Evolutionary conservation across 805 yeast genomes (phyloP), one percentile per base, ranked within the genome.

Genomic region (Saccharomycopsis selenospora): DNA sequence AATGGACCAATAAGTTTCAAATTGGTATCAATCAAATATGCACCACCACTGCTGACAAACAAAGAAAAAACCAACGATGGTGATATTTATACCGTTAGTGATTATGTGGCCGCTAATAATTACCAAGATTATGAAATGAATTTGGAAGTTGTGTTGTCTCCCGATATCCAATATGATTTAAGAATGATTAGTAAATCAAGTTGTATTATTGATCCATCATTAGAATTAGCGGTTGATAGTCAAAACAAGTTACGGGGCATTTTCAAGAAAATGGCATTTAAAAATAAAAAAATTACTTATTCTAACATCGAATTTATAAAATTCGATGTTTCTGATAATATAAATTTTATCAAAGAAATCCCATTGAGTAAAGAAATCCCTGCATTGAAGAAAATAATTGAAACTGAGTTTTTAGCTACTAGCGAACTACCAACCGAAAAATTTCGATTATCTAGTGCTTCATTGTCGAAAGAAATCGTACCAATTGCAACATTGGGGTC

Each of bases 111-210:
- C n/a, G 53, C 43, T 10, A 52, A 52, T 27, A 46, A 43, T 10
- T 52, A 52, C 22, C 48, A 49, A 33, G 55, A 52, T 26, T 68
- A 67, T 54, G 59, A 66, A 18, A 67, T 68, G 69, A 68, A 68
- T 1, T 51, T 68, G 28, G 68, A 66, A 47, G 66, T 67, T 23
- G 66, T 33, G 18, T 4, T 33, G 20, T 33, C n/a, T 28, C n/a
- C 18, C 5, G 38, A 33, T 33, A 33, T 33, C 38, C n/a, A 33
- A 10, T 33, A 33, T 14, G 38, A 33, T 33, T 14, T 33, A 20
- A 33, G 38, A 33, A 33, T 20, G 7, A 33, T 33, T 14, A 33
- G 38, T 14, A 33, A 33, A 14, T 17, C n/a, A 17, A 4, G 20
- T 6, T 33, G 38, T 33, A 33, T 33, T 10, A 20, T 33, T 7